phyloP scores from a whole-genome alignment of 306 rosid genomes.

The Cyclanthera cordifolia region DNA sequence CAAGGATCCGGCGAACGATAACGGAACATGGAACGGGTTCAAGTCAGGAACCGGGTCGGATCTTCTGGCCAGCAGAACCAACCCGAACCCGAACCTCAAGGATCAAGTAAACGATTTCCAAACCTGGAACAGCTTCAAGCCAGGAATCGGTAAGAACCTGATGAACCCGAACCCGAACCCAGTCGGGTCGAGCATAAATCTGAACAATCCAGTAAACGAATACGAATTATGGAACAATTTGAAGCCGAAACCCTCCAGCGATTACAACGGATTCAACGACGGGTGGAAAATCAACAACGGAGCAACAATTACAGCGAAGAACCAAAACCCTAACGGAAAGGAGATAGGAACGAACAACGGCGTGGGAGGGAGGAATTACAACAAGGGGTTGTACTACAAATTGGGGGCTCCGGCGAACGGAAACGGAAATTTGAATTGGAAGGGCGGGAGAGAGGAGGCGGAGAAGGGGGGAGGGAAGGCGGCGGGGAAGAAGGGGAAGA shows the following conservation, averaged over 20 bases:
- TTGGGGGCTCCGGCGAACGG: constrained; percentile 22
- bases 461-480: constrained; percentile 27
- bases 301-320: background rate
- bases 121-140: background rate
- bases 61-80: background rate
- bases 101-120: too few species aligned
- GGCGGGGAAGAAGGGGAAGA: constrained; percentile 26
- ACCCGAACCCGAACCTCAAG: background rate
- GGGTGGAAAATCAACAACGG: too few species aligned
- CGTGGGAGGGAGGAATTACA: constrained; percentile 21
- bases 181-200: background rate
- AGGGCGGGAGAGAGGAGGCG: constrained; percentile 29
- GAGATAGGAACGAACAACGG: background rate
- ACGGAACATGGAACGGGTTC: constrained; percentile 8
- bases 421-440: constrained; percentile 27
- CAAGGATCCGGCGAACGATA: too few species aligned
- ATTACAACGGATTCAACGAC: constrained; percentile 2
- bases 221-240: constrained; percentile 19
- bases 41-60: background rate
- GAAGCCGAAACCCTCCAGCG: background rate
- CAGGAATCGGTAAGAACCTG: background rate
- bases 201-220: constrained; percentile 1
- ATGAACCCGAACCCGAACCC: background rate
- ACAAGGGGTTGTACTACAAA: constrained; percentile 65
- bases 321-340: background rate